Conservation (phyloP, 2,329 filamentous ascomycete genomes). For the Trichoderma brevicompactum region DNA sequence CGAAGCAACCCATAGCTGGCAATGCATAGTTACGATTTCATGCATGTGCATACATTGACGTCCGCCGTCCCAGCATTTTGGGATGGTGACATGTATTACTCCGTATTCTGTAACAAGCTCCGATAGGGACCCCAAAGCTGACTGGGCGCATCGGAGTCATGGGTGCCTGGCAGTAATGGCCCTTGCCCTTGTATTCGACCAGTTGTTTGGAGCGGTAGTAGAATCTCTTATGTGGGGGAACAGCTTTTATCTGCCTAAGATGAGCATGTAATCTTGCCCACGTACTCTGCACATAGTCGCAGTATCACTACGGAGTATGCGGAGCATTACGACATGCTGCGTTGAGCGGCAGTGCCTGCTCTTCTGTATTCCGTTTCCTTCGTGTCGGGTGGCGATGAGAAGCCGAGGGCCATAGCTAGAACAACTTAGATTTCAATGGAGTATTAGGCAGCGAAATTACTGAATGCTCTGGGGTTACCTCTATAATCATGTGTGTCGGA, state of each 20-base stretch:
- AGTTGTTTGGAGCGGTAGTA: neutral
- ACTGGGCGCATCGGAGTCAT: neutral
- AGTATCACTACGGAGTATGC: neutral
- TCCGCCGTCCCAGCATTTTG: slow-evolving; percentile 10
- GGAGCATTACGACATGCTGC: neutral
- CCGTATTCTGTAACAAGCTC: neutral
- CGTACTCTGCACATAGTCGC: neutral
- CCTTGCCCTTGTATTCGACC: neutral
- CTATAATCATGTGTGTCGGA: no score
- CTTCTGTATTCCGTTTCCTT: no score
- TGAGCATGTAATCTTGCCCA: neutral
- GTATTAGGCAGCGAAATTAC: no score
- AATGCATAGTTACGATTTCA: neutral
- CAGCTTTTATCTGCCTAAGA: neutral
- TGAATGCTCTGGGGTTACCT: no score
- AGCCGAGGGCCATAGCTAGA: no score
- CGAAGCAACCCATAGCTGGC: neutral
- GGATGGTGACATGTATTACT: slow-evolving; percentile 18
- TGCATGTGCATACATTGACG: neutral
- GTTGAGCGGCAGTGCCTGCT: neutral
- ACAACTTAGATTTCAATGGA: no score
- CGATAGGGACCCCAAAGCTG: neutral
- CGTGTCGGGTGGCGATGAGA: no score
- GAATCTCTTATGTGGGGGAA: slow-evolving; percentile 2
- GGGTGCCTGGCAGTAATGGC: no score